Conservation (phyloP, 768 basidiomycete species). For the Suillus cothurnatus region DNA sequence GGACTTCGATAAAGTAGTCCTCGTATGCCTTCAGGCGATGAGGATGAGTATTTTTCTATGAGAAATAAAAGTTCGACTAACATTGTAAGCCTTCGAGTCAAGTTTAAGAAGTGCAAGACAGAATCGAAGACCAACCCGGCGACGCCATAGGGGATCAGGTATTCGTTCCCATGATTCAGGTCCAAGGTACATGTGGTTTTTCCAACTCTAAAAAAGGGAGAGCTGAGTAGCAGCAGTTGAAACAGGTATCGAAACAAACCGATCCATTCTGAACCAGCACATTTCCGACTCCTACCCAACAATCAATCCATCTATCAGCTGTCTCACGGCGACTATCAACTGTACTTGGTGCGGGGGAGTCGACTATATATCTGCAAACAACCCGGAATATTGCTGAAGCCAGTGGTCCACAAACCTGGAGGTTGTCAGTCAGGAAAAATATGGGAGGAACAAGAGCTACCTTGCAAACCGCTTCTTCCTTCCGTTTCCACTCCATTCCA, state of each 20-base stretch:
- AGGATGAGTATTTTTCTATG: slow-evolving; percentile 6
- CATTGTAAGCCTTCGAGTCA: slow-evolving; percentile 63
- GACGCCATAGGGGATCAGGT: slow-evolving; percentile 50
- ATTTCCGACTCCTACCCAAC: slow-evolving; percentile 73
- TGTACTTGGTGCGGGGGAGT: slow-evolving; percentile 23
- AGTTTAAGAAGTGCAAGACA: slow-evolving; percentile 56
- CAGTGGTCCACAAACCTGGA: slow-evolving; percentile 28
- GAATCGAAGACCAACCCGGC: slow-evolving; percentile 64
- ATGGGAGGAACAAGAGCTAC: slow-evolving; percentile 36
- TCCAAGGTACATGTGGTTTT: slow-evolving; percentile 52
- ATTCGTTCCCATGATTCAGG: slow-evolving; percentile 59
- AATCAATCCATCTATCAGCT: slow-evolving; percentile 62
- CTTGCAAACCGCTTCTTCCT: slow-evolving; percentile 53
- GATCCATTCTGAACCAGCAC: slow-evolving; percentile 55
- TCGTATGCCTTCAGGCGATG: slow-evolving; percentile 40
- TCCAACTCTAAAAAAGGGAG: slow-evolving; percentile 55
- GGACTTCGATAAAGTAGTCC: slow-evolving; percentile 53
- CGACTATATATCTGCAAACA: slow-evolving; percentile 50
- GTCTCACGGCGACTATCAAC: slow-evolving; percentile 32
- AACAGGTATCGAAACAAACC: slow-evolving; percentile 1
- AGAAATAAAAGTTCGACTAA: slow-evolving; percentile 33
- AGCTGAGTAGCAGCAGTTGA: background rate
- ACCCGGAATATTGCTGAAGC: slow-evolving; percentile 58
- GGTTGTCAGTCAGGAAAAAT: background rate
- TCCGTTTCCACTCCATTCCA: slow-evolving; percentile 34